Percentiles rank a stretch among this genome's conserved stretches.
phyloP scores from a whole-genome alignment of 169 alveolate genomes.

The Plasmodium gonderi region DNA sequence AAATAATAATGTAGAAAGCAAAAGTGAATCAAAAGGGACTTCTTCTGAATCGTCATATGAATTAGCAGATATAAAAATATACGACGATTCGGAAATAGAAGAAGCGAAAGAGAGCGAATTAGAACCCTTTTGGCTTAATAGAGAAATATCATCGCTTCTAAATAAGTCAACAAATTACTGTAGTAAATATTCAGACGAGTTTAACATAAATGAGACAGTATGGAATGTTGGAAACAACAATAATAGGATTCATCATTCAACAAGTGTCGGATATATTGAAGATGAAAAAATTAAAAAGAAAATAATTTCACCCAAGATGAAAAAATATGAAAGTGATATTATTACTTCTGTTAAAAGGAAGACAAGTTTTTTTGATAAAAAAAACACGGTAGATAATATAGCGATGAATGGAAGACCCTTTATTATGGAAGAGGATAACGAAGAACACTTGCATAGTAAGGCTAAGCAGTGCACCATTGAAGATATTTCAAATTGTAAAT shows the following conservation, averaged over 20 bases:
- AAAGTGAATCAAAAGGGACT: neutral
- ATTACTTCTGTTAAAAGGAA: neutral
- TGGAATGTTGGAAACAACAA: neutral
- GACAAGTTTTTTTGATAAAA: neutral
- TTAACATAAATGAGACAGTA: neutral
- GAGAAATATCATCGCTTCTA: constrained; percentile 40
- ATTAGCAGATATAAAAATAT: constrained; percentile 56
- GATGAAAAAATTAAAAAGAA: neutral
- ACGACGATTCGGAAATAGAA: constrained; percentile 71
- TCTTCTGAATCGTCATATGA: constrained; percentile 9
- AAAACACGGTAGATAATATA: constrained; percentile 1
- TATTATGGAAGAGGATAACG: neutral
- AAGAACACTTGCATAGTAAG: neutral
- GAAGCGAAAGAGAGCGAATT: constrained; percentile 34
- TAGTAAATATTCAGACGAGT: constrained; percentile 5
- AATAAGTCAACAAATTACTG: neutral
- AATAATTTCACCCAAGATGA: neutral
- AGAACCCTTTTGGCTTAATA: constrained; percentile 52
- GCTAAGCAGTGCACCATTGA: neutral
- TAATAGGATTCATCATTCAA: neutral
- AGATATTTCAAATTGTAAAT: neutral
- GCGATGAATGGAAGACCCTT: neutral
- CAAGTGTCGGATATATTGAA: neutral
- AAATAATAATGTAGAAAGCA: neutral
- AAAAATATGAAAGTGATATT: constrained; percentile 13